phyloP scores from a whole-genome alignment of 1,284 basidiomycete species.

The Fomitopsis schrenkii region DNA sequence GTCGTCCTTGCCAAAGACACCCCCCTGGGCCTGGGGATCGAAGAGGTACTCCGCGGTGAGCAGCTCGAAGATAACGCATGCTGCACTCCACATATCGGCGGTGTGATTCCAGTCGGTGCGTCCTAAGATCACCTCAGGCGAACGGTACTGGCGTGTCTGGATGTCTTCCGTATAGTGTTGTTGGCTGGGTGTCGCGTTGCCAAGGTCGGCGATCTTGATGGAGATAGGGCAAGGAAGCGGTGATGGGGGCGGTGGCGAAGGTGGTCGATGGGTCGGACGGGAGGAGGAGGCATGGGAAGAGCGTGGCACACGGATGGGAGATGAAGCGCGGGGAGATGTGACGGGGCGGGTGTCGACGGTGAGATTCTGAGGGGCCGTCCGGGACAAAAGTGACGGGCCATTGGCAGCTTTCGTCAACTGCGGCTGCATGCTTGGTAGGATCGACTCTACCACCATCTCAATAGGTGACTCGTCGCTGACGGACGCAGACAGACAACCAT shows the following conservation, averaged over 20 bases:
- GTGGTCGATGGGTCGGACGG: slow-evolving; percentile 19
- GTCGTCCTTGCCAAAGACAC: slow-evolving; percentile 87
- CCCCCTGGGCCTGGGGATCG: slow-evolving; percentile 81
- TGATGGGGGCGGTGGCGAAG: slow-evolving; percentile 8
- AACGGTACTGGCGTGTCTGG: slow-evolving; percentile 90
- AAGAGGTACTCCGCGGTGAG: slow-evolving; percentile 87
- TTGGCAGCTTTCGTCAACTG: slow-evolving; percentile 13
- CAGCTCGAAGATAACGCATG: slow-evolving; percentile 84
- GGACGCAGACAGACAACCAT: slow-evolving; percentile 10
- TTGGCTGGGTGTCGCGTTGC: slow-evolving; percentile 80
- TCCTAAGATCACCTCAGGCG: slow-evolving; percentile 88
- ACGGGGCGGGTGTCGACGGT: slow-evolving; percentile 4
- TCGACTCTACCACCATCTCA: slow-evolving; percentile 1
- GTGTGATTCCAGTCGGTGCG: slow-evolving; percentile 81
- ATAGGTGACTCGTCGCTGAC: slow-evolving; percentile 11
- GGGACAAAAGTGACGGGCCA: slow-evolving; percentile 61
- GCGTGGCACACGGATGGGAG: slow-evolving; percentile 8
- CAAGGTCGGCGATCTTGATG: slow-evolving; percentile 91
- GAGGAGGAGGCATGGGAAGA: slow-evolving; percentile 33
- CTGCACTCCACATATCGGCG: slow-evolving; percentile 88
- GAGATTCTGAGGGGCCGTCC: slow-evolving; percentile 48
- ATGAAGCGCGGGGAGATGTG: neutral
- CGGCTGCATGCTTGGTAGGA: neutral
- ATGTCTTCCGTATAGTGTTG: slow-evolving; percentile 92
- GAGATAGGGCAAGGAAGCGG: slow-evolving; percentile 43